phyloP scores from a whole-genome alignment of 345 rosid genomes.

The Boechera divaricarpa region DNA sequence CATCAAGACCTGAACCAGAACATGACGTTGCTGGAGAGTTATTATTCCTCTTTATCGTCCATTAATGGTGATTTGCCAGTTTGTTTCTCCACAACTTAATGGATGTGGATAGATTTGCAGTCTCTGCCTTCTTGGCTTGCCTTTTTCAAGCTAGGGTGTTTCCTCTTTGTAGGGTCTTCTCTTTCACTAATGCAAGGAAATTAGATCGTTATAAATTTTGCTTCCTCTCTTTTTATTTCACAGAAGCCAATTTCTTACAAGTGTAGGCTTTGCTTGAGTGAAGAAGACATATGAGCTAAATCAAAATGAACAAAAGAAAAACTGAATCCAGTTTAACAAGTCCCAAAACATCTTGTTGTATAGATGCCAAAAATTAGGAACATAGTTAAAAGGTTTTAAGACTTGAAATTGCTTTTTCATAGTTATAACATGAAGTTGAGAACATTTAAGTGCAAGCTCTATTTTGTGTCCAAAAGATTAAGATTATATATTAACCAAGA shows the following conservation, averaged over 20 bases:
- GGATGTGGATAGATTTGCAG: conserved; percentile 10
- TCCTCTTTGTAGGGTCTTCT: conserved; percentile 28
- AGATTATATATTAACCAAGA: background rate
- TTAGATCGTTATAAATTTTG: background rate
- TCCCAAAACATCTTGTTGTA: too few species aligned
- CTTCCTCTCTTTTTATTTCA: background rate
- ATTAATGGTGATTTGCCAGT: conserved; percentile 32
- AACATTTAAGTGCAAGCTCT: background rate
- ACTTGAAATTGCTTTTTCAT: background rate
- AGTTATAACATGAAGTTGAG: background rate
- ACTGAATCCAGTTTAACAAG: background rate
- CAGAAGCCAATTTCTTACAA: background rate
- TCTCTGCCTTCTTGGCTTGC: conserved; percentile 20
- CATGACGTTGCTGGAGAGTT: conserved; percentile 38
- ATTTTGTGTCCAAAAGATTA: background rate
- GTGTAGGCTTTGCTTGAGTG: background rate
- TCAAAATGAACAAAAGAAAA: background rate
- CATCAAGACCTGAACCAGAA: conserved; percentile 37
- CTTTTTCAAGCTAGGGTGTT: conserved; percentile 30
- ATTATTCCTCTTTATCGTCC: conserved; percentile 33
- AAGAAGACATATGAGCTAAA: background rate
- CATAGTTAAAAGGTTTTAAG: background rate
- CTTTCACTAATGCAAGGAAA: conserved; percentile 24
- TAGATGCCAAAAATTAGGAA: too few species aligned
- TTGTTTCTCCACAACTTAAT: conserved; percentile 42